Evolutionary conservation across 257 asterid species (phyloP), one percentile per base, ranked within the genome.

Genomic region (Petunia axillaris): DNA sequence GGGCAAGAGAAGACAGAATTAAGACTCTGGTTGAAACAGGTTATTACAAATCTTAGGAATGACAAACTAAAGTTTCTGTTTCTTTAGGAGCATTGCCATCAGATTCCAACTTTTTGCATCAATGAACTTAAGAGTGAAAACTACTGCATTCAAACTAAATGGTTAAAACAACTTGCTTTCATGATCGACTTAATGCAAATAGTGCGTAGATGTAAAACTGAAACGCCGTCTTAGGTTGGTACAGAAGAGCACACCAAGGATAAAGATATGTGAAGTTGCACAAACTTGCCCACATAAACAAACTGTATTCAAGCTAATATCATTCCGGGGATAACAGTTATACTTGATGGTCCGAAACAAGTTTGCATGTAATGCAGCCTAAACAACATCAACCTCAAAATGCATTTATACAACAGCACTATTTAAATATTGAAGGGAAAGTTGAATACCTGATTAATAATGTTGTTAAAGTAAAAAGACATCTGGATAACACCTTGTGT

Each of bases 401-500:
- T 8, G 39, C 25, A 70, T 16, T 16, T 9, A 71, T 71, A 60
- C 9, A 71, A 48, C 60, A 48, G 10, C 35, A 73, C 48, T 73
- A 36, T 50, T 73, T 10, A 50, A 46, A 36, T 36, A 50, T 35
- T 13, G 36, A 76, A 66, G 37, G 75, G 71, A 71, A 11, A 35
- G 5, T 8, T 8, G 70, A 16, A 15, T 80, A 87, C 87, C 88
- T 84, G 85, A 53, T 70, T 80, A 53, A 76, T 60, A 78, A 73
- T 16, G 63, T 37, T 58, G 85, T 64, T 83, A 77, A 84, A 89
- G 75, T 91, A 93, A 76, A 86, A 89, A 0, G 97, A 88, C 94
- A 95, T 86, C 81, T 95, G 97, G 50, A 95, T 95, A 40, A 91
- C 85, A 78, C 99, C 99, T 82, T 93, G 97, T 43, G 95, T 83